phyloP scores from a whole-genome alignment of 2,329 filamentous ascomycete genomes.

The Paracoccidioides lutzii region DNA sequence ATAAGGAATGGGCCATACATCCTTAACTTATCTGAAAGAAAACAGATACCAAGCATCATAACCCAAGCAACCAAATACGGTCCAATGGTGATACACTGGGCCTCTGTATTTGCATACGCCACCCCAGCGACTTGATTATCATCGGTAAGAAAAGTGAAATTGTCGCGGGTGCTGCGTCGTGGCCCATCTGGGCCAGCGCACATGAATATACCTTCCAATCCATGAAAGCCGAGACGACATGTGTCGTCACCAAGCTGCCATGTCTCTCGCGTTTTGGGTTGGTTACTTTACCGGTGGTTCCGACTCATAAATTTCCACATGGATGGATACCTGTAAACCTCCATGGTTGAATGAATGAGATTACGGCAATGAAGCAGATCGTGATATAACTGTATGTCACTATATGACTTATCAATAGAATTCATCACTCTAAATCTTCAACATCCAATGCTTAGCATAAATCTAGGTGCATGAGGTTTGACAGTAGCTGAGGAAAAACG shows the following conservation, averaged over 20 bases:
- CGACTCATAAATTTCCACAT: no score
- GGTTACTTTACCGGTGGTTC: no score
- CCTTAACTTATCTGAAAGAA: constrained; percentile 15
- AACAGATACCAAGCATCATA: constrained; percentile 13
- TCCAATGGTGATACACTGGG: constrained; percentile 21
- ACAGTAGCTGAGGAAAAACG: no score
- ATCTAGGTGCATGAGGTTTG: no score
- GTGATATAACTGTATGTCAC: no score
- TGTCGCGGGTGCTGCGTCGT: constrained; percentile 7
- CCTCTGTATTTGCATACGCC: constrained; percentile 15
- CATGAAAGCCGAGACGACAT: constrained; percentile 9
- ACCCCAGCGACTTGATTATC: constrained; percentile 17
- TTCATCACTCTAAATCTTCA: no score
- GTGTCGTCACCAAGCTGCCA: constrained; percentile 7
- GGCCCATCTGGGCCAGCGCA: constrained; percentile 10
- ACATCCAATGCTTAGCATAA: no score
- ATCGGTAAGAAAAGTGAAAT: constrained; percentile 8
- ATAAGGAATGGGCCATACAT: constrained; percentile 15
- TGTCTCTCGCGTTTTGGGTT: constrained; percentile 9
- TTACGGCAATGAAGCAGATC: no score
- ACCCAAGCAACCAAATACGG: constrained; percentile 14
- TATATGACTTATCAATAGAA: no score
- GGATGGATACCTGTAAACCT: no score
- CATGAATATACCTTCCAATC: constrained; percentile 11
- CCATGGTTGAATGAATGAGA: no score